Evolutionary conservation across 2,329 filamentous ascomycete genomes (phyloP).

Genomic region (Neurospora crassa): DNA sequence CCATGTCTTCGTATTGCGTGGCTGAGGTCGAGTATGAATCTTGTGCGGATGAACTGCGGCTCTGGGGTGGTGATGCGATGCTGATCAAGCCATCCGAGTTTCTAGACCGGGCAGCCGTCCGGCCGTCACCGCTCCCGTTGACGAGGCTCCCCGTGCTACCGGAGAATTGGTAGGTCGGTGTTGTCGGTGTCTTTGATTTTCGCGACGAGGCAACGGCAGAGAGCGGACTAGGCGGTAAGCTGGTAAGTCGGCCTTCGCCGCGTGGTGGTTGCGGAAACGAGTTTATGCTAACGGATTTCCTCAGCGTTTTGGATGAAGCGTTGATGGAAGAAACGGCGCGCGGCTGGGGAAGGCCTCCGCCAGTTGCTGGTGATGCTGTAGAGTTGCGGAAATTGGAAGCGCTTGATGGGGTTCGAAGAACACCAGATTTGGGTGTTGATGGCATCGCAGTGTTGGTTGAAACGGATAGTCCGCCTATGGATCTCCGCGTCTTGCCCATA

Average conservation of each 20-base stretch:
- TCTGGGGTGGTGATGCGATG: constrained; percentile 74
- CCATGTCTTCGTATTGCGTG: constrained; percentile 77
- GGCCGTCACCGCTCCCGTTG: constrained; percentile 69
- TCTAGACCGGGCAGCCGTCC: constrained; percentile 56
- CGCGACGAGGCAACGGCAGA: constrained; percentile 41
- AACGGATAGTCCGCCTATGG: constrained; percentile 39
- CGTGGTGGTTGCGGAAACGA: constrained; percentile 86
- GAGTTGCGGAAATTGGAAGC: constrained; percentile 37
- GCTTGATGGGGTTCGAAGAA: constrained; percentile 46
- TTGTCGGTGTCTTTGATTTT: constrained; percentile 48
- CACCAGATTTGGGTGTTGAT: constrained; percentile 43
- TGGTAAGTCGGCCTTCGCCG: constrained; percentile 48
- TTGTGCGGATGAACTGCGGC: constrained; percentile 83
- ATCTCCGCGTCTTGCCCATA: constrained; percentile 62
- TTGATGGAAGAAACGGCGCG: constrained; percentile 47
- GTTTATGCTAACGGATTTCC: constrained; percentile 88
- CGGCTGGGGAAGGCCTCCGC: constrained; percentile 42
- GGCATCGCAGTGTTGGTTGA: constrained; percentile 31
- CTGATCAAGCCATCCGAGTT: constrained; percentile 69
- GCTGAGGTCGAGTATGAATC: constrained; percentile 87
- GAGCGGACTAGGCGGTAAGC: constrained; percentile 52
- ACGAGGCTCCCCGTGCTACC: constrained; percentile 60
- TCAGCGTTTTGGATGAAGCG: constrained; percentile 57
- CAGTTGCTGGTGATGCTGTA: constrained; percentile 37
- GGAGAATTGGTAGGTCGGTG: constrained; percentile 41